These are phyloP conservation scores for Clavaria fumosa DNA, from an alignment of 768 basidiomycete species.

Conservation along the genomic window DNA sequence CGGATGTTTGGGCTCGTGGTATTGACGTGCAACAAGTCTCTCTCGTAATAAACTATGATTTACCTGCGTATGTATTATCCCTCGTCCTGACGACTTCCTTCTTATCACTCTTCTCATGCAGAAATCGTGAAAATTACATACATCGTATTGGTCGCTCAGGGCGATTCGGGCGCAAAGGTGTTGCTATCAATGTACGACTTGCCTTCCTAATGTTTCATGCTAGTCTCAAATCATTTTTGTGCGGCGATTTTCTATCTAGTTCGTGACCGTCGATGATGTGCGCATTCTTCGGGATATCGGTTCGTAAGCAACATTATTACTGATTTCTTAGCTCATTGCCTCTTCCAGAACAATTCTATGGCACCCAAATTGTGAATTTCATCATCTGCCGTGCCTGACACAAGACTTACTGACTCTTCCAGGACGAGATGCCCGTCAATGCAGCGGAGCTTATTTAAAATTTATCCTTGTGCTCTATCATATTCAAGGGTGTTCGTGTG, in stretches of 20 bases:
- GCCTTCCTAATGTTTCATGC: no score
- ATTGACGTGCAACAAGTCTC: slow-evolving; percentile 98
- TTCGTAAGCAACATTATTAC: slow-evolving; percentile 22
- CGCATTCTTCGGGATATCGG: slow-evolving; percentile 95
- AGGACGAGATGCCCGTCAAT: slow-evolving; percentile 99
- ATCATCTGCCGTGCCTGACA: slow-evolving; percentile 3
- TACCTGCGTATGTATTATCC: slow-evolving; percentile 57
- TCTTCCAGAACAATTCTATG: slow-evolving; percentile 81
- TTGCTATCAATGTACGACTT: slow-evolving; percentile 96
- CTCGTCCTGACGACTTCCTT: slow-evolving; percentile 4
- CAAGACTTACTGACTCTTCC: slow-evolving; percentile 13
- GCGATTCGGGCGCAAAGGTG: slow-evolving; percentile 97
- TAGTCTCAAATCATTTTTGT: neutral
- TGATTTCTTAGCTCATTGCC: slow-evolving; percentile 5
- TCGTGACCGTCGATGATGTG: slow-evolving; percentile 90
- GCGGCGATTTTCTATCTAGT: slow-evolving; percentile 29
- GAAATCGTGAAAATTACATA: slow-evolving; percentile 98
- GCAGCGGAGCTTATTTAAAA: slow-evolving; percentile 88
- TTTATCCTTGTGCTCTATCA: no score
- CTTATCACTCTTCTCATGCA: slow-evolving; percentile 17
- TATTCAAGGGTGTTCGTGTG: no score
- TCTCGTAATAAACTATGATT: slow-evolving; percentile 92
- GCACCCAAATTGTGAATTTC: slow-evolving; percentile 69
- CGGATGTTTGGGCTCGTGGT: slow-evolving; percentile 94
- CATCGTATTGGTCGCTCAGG: slow-evolving; percentile 99